Evolutionary conservation across 441 rosid genomes (phyloP), one percentile per base, ranked within the genome.

Genomic region (Erodium trifolium): DNA sequence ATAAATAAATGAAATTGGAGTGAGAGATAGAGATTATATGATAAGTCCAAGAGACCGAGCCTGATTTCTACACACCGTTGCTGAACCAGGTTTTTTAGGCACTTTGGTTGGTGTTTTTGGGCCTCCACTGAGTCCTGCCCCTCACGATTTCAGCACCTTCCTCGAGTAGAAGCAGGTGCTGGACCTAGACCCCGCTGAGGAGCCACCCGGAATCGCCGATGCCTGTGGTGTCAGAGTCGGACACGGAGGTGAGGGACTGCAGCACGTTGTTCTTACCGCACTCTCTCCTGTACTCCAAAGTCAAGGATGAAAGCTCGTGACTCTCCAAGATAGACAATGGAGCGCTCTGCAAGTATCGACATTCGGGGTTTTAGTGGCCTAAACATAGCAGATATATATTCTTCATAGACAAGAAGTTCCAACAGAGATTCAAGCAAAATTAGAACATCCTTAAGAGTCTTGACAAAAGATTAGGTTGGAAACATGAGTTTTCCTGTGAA

Each of bases 231-330:
- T 80, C 88, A 0, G 96, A 82, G 41, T 37, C 41, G 9, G 41
- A 37, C 57, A 87, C 86, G 0, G 97, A 76, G 5, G 96, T 86
- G 34, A 95, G 83, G 41, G 99, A 95, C 87, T 89, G 93, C 74
- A 95, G 91, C 70, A 90, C 87, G 17, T 89, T 86, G 87, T 92
- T 97, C 81, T 74, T 88, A n/a, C 96, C 98, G 13, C 99, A 95
- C 77, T 95, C 99, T 84, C 96, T 88, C 73, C 97, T 78, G 51
- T 95, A 95, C 83, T 95, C 99, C 71, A 95, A 74, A n/a, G 96
- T 88, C 78, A 95, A 74, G 78, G 90, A 72, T 10, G 84, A 80
- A 49, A 95, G 97, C 82, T 89, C 87, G 67, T 85, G 88, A 51
- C 75, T 83, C 94, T 95, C 99, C 81, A 90, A 80, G 66, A 95